Evolutionary conservation across 306 rosid species (phyloP).

Genomic region (Cucurbita moschata): DNA sequence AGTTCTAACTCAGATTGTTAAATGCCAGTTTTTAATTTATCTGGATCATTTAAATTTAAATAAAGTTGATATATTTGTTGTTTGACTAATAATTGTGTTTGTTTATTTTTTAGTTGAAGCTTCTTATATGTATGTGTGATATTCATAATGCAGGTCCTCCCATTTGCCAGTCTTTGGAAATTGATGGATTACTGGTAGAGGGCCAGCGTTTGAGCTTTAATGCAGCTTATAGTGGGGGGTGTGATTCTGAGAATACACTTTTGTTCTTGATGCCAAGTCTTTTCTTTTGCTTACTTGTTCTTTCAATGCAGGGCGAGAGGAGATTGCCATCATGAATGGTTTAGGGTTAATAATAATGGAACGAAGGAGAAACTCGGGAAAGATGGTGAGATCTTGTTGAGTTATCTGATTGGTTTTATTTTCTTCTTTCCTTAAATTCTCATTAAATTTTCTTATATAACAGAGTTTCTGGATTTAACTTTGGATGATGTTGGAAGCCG

Average conservation of each 20-base stretch:
- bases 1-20: not conserved
- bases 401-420: constrained; percentile 1
- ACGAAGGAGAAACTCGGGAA: constrained; percentile 38
- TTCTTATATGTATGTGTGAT: not conserved
- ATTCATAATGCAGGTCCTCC: constrained; percentile 59
- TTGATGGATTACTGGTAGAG: constrained; percentile 66
- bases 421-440: not conserved
- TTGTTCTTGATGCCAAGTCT: constrained; percentile 11
- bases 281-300: constrained; percentile 7
- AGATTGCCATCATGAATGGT: constrained; percentile 66
- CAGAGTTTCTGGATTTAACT: constrained; percentile 71
- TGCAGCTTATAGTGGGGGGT: constrained; percentile 89
- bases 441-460: constrained; percentile 12
- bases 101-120: not conserved
- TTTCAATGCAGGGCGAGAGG: constrained; percentile 63
- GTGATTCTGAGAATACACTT: constrained; percentile 16
- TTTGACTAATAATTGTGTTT: not conserved
- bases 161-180: constrained; percentile 60
- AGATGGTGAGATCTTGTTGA: constrained; percentile 34
- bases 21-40: constrained; percentile 4
- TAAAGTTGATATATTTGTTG: not conserved
- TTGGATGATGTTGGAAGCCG: constrained; percentile 61
- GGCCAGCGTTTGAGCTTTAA: constrained; percentile 65
- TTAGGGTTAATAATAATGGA: constrained; percentile 42
- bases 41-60: not conserved